Evolutionary conservation across 805 yeast genomes (phyloP).

Genomic region (Kluyveromyces siamensis): DNA sequence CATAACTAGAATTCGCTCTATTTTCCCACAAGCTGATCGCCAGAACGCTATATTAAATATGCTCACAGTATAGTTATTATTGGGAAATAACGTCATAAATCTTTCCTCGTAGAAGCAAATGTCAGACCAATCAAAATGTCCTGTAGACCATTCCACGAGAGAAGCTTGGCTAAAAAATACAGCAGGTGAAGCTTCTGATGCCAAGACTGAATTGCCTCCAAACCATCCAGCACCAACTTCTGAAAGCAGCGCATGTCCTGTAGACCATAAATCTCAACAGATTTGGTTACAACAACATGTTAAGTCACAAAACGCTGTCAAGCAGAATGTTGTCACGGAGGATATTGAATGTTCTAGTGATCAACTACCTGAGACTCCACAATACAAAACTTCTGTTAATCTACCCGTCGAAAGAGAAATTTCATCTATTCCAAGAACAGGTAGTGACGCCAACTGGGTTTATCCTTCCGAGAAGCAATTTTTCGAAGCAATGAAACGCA

Average conservation of each 20-base stretch:
- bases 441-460: slow-evolving; percentile 65
- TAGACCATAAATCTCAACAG: slow-evolving; percentile 49
- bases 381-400: slow-evolving; percentile 28
- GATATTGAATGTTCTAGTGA: slow-evolving; percentile 39
- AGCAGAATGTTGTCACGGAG: slow-evolving; percentile 10
- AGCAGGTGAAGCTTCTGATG: slow-evolving; percentile 12
- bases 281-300: slow-evolving; percentile 41
- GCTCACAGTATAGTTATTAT: neutral
- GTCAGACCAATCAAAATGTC: slow-evolving; percentile 39
- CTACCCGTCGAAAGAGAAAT: slow-evolving; percentile 70
- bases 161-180: slow-evolving; percentile 43
- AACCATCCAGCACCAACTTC: neutral
- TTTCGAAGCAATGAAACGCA: slow-evolving; percentile 87
- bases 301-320: slow-evolving; percentile 13
- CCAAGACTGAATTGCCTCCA: slow-evolving; percentile 1
- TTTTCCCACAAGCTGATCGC: neutral
- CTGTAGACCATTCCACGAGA: slow-evolving; percentile 59
- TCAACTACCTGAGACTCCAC: slow-evolving; percentile 29
- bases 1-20: too few relatives aligned
- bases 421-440: slow-evolving; percentile 78
- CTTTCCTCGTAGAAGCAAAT: neutral
- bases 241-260: slow-evolving; percentile 44
- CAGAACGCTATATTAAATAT: too few relatives aligned
- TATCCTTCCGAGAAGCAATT: slow-evolving; percentile 95
- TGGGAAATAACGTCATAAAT: too few relatives aligned